These are phyloP conservation scores for Massarina eburnea DNA, from an alignment of 2,329 filamentous ascomycete species.

Conservation along the genomic window DNA sequence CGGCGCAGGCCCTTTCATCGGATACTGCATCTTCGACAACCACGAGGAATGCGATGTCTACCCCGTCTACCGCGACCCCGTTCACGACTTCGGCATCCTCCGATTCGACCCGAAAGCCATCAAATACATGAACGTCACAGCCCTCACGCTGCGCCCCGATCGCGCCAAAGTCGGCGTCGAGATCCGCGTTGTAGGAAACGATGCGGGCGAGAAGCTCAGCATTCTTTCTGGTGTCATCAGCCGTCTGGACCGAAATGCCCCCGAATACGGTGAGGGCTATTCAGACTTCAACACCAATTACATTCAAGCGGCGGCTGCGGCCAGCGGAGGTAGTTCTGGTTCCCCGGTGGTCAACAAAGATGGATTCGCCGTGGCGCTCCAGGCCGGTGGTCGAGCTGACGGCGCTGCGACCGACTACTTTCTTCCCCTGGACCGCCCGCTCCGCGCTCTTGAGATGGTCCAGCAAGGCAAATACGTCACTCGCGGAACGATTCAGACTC, in stretches of 20 bases:
- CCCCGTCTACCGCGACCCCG: conserved; percentile 95
- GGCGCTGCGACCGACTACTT: conserved; percentile 98
- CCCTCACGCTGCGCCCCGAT: conserved; percentile 79
- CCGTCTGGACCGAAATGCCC: conserved; percentile 91
- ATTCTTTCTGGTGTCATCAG: conserved; percentile 98
- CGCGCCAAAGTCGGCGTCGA: conserved; percentile 86
- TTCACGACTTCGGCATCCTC: conserved; percentile 97
- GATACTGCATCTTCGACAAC: conserved; percentile 97
- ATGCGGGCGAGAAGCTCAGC: conserved; percentile 97
- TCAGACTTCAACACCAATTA: conserved; percentile 97
- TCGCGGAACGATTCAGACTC: conserved; percentile 96
- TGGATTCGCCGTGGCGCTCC: conserved; percentile 85
- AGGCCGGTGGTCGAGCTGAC: conserved; percentile 90
- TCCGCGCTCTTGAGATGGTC: conserved; percentile 84
- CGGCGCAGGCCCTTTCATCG: conserved; percentile 94
- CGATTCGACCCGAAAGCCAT: conserved; percentile 94
- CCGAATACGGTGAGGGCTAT: conserved; percentile 96
- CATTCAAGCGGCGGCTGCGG: conserved; percentile 95
- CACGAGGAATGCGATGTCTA: conserved; percentile 95
- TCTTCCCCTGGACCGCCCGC: conserved; percentile 84
- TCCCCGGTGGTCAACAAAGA: conserved; percentile 97
- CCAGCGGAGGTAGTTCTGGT: conserved; percentile 95
- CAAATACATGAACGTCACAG: conserved; percentile 91
- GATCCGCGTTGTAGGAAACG: conserved; percentile 96
- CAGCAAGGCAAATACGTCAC: conserved; percentile 73